These are phyloP conservation scores for Asterella californica DNA, from an alignment of 225 moss, liverwort and hornwort genomes.

Conservation along the genomic window DNA sequence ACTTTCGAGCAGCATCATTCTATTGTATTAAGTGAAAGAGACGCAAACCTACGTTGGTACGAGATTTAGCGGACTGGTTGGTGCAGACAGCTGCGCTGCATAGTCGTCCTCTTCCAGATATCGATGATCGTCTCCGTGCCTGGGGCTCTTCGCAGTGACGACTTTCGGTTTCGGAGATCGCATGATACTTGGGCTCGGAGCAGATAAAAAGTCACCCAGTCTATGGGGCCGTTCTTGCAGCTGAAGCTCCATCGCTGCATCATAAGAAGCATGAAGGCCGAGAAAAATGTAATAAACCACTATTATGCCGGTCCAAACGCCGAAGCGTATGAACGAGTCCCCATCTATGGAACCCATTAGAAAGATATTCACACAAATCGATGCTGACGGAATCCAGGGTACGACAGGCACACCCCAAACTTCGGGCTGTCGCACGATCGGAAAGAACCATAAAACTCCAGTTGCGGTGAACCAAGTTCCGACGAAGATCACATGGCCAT, in stretches of 20 bases:
- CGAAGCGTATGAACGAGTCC: slow-evolving; percentile 42
- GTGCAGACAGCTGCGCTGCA: slow-evolving; percentile 11
- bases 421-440: slow-evolving; percentile 29
- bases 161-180: slow-evolving; percentile 1
- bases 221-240: slow-evolving; percentile 11
- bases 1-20: too few species aligned
- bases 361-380: slow-evolving; percentile 39
- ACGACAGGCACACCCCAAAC: slow-evolving; percentile 44
- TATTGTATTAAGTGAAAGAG: too few species aligned
- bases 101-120: slow-evolving; percentile 2
- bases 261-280: slow-evolving; percentile 47
- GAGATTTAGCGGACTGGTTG: slow-evolving; percentile 16
- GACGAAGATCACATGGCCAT: slow-evolving; percentile 30
- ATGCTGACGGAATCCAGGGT: slow-evolving; percentile 42
- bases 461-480: slow-evolving; percentile 31
- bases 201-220: slow-evolving; percentile 5
- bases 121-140: background rate
- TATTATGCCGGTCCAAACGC: slow-evolving; percentile 29
- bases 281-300: slow-evolving; percentile 37
- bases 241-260: slow-evolving; percentile 25
- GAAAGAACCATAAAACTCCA: slow-evolving; percentile 31
- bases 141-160: background rate
- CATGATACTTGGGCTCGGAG: background rate
- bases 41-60: background rate
- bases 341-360: slow-evolving; percentile 45